Evolutionary conservation across 441 rosid genomes (phyloP), one percentile per base, ranked within the genome.

Genomic region (Syzygium syzygioides): DNA sequence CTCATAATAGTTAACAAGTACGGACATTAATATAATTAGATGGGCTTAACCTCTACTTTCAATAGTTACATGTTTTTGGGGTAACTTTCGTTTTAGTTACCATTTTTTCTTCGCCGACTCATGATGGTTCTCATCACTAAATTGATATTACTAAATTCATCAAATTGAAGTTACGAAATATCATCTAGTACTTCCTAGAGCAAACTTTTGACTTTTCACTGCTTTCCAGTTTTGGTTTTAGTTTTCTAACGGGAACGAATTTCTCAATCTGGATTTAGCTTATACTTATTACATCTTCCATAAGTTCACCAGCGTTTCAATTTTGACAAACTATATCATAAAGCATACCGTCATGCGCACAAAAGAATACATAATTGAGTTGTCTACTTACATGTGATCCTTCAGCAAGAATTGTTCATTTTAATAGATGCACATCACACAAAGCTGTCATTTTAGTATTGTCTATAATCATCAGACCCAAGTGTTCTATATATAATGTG

Each of bases 91-190:
- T 19, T 68, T 19, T 19, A 34, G 34, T 68, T 68, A 68, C 0
- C 8, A 10, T 1, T 68, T 2, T 68, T 68, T 19, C 25, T 28
- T 13, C 14, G 3, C 0, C 2, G 0, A 12, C 1, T 1, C 0
- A 0, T 0, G 30, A 6, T 14, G 2, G n/a, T 0, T 0, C 0
- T 28, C 2, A 12, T 2, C 0, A 30, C 6, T 66, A 66, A 66
- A 4, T 32, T 8, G 76, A 66, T 32, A 66, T 30, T 0, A 66
- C 2, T 28, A 12, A 1, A 25, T 41, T 13, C 41, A 23, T 11
- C 14, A 12, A 23, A 23, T 76, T 37, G 9, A 20, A 37, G 37
- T 71, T 41, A 20, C 23, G 5, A 19, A 4, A 1, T 41, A 6
- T 41, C 10, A 76, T 23, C 5, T 11, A 37, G 5, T 76, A 37